A percentile compares a stretch with the other conserved stretches of the same genome.
phyloP scores from a whole-genome alignment of 177 flowering plant species.

The Vitis hybrid region DNA sequence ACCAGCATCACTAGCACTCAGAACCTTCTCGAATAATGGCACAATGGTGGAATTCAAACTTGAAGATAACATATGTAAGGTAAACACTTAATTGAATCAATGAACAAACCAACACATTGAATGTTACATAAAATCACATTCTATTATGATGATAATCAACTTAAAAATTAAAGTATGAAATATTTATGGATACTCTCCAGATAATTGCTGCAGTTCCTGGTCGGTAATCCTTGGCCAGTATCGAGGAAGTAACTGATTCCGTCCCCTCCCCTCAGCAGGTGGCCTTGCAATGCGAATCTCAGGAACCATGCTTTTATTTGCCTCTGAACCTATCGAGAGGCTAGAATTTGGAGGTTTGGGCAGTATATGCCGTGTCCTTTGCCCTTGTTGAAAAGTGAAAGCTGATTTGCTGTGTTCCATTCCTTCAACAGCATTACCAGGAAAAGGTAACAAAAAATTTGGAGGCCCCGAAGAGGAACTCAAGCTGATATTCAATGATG shows the following conservation, averaged over 20 bases:
- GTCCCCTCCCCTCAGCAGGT: constrained; percentile 90
- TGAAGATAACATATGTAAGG: constrained; percentile 39
- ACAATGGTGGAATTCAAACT: constrained; percentile 92
- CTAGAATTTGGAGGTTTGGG: constrained; percentile 65
- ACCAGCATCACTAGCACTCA: constrained; percentile 99
- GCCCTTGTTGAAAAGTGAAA: constrained; percentile 55
- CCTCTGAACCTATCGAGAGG: constrained; percentile 36
- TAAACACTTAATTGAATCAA: constrained; percentile 12
- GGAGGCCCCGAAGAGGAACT: constrained; percentile 44
- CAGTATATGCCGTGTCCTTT: constrained; percentile 59
- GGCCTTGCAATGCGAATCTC: constrained; percentile 88
- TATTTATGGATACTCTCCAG: constrained; percentile 93
- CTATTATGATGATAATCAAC: not conserved
- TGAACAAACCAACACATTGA: not conserved
- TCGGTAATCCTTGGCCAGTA: constrained; percentile 99
- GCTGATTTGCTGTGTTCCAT: constrained; percentile 45
- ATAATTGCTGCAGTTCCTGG: constrained; percentile 80
- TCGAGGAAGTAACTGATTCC: constrained; percentile 90
- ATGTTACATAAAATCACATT: too few species aligned
- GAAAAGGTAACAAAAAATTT: constrained; percentile 32
- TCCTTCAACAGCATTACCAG: constrained; percentile 45
- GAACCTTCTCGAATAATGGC: constrained; percentile 92
- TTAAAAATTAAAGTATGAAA: constrained; percentile 1
- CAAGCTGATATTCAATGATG: constrained; percentile 65
- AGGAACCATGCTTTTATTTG: constrained; percentile 44